phyloP scores from a whole-genome alignment of 176 grass and related monocot genomes.

The Aechmea fasciata region DNA sequence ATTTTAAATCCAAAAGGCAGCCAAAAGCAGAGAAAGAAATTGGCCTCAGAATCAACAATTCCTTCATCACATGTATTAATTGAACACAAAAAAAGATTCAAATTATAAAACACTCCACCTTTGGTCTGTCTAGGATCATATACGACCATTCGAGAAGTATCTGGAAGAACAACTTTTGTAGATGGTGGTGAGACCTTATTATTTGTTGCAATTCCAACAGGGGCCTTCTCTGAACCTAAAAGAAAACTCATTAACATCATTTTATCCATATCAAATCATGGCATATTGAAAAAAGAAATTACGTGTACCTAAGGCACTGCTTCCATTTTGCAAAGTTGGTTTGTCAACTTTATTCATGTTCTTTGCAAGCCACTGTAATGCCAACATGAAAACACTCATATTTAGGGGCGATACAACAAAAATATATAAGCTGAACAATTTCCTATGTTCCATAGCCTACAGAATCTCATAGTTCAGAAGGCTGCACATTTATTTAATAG shows the following conservation, averaged over 20 bases:
- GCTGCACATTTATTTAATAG: no score
- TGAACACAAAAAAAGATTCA: no score
- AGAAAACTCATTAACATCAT: slow-evolving; percentile 12
- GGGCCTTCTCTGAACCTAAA: slow-evolving; percentile 34
- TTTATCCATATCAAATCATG: slow-evolving; percentile 14
- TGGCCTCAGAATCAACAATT: neutral
- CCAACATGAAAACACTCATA: slow-evolving; percentile 15
- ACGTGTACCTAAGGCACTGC: slow-evolving; percentile 38
- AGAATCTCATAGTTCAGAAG: no score
- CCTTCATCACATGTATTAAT: no score
- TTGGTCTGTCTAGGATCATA: slow-evolving; percentile 88
- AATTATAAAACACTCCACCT: slow-evolving; percentile 39
- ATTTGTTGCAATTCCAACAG: slow-evolving; percentile 31
- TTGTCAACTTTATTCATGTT: slow-evolving; percentile 50
- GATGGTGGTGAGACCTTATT: slow-evolving; percentile 28
- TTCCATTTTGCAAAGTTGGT: slow-evolving; percentile 27
- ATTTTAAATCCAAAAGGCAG: no score
- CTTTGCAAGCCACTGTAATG: slow-evolving; percentile 70
- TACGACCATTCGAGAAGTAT: slow-evolving; percentile 80
- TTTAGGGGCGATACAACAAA: slow-evolving; percentile 11
- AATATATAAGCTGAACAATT: neutral
- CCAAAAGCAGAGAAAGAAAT: neutral
- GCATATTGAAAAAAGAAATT: slow-evolving; percentile 1
- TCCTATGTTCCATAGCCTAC: no score
- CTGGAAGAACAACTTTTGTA: slow-evolving; percentile 61